Evolutionary conservation across 345 rosid species (phyloP).

Genomic region (Gossypium bickii): DNA sequence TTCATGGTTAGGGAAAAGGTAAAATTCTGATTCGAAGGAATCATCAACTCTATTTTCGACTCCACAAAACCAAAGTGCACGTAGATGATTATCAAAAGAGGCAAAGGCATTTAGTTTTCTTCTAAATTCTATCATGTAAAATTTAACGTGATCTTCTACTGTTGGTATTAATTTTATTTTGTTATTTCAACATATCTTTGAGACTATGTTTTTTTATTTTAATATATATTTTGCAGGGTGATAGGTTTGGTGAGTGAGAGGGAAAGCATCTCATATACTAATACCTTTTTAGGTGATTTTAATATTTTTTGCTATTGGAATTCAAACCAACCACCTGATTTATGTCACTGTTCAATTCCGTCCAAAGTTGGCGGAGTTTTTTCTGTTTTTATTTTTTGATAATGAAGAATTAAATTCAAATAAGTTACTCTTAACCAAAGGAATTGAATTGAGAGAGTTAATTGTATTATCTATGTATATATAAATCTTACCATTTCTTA

Average conservation of each 20-base stretch:
- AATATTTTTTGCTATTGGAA: not conserved
- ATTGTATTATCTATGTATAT: no score
- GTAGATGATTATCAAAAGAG: not conserved
- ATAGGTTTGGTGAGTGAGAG: not conserved
- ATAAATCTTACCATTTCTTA: not conserved
- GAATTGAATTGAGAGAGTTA: no score
- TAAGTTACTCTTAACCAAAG: no score
- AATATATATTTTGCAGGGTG: slow-evolving; percentile 2
- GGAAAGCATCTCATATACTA: not conserved
- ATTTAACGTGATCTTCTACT: no score
- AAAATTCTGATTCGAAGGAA: slow-evolving; percentile 8
- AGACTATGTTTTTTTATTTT: no score
- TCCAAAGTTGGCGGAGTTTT: not conserved
- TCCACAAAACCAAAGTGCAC: not conserved
- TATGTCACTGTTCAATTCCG: not conserved
- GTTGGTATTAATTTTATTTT: no score
- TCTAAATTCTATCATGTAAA: no score
- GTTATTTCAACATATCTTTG: no score
- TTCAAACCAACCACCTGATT: not conserved
- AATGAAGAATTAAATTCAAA: no score
- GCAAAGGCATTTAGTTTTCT: no score
- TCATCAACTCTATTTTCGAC: not conserved
- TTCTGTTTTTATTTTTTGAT: no score
- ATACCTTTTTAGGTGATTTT: not conserved
- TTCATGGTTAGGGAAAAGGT: slow-evolving; percentile 18